Conservation (phyloP, 345 rosid genomes). For the Balakata baccata region DNA sequence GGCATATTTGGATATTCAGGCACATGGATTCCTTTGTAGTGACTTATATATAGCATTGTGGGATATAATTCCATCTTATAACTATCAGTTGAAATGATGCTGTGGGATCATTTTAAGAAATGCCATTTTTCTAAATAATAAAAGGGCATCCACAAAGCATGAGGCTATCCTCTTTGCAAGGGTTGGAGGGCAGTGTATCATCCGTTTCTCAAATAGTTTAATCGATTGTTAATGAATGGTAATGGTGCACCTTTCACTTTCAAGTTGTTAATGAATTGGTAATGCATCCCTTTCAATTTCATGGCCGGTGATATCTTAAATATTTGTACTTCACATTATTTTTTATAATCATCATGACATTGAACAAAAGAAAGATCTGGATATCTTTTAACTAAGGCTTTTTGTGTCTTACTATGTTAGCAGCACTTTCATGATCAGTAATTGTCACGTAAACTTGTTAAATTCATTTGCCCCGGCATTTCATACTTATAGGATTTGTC, state of each 20-base stretch:
- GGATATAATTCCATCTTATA: background rate
- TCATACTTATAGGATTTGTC: background rate
- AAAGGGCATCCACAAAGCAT: background rate
- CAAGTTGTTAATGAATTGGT: background rate
- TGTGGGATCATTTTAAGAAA: background rate
- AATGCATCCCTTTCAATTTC: background rate
- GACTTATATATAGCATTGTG: background rate
- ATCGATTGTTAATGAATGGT: too few species aligned
- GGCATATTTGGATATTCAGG: background rate
- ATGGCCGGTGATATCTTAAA: background rate
- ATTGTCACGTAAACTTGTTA: background rate
- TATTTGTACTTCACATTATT: background rate
- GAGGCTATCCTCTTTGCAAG: too few species aligned
- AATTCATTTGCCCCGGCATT: background rate
- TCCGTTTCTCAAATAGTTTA: too few species aligned
- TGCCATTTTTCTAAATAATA: background rate
- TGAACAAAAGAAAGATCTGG: background rate
- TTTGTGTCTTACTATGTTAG: background rate
- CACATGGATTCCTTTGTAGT: background rate
- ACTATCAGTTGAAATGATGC: background rate
- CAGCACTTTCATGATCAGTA: constrained; percentile 1
- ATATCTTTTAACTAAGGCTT: background rate
- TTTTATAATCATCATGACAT: background rate
- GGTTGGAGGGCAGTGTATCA: too few species aligned
- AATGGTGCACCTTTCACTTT: too few species aligned